These are phyloP conservation scores for Phycomyces blakesleeanus DNA, from an alignment of 192 early-diverging fungal species.

Conservation along the genomic window DNA sequence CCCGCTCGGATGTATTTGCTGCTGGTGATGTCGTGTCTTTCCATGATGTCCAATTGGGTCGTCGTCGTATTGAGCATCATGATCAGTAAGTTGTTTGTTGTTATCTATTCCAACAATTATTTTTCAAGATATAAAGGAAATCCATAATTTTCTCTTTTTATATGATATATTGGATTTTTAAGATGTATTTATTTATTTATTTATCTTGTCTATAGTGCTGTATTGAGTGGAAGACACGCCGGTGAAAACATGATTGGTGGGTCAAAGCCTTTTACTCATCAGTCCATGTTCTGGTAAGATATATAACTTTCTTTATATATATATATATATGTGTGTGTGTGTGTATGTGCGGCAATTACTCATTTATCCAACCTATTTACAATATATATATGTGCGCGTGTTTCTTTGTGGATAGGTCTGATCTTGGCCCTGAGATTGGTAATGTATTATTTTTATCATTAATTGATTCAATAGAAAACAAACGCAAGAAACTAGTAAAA, in stretches of 20 bases:
- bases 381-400: too few relatives aligned
- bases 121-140: too few relatives aligned
- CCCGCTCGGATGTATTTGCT: slow-evolving; percentile 56
- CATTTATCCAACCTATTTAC: too few relatives aligned
- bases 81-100: slow-evolving; percentile 44
- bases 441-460: background rate
- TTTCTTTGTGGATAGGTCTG: too few relatives aligned
- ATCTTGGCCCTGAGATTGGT: slow-evolving; percentile 45
- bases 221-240: slow-evolving; percentile 54
- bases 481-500: too few relatives aligned
- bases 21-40: slow-evolving; percentile 64
- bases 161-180: background rate
- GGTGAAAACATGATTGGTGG: slow-evolving; percentile 58
- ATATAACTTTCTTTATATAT: background rate
- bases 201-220: slow-evolving; percentile 33
- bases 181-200: background rate
- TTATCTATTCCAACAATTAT: too few relatives aligned
- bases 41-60: slow-evolving; percentile 60
- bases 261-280: slow-evolving; percentile 51
- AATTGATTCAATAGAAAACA: too few relatives aligned
- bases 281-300: slow-evolving; percentile 63
- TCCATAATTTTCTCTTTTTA: too few relatives aligned
- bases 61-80: slow-evolving; percentile 65
- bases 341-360: too few relatives aligned
- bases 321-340: too few relatives aligned